phyloP scores from a whole-genome alignment of 306 rosid genomes.

The Lathyrus sativus region DNA sequence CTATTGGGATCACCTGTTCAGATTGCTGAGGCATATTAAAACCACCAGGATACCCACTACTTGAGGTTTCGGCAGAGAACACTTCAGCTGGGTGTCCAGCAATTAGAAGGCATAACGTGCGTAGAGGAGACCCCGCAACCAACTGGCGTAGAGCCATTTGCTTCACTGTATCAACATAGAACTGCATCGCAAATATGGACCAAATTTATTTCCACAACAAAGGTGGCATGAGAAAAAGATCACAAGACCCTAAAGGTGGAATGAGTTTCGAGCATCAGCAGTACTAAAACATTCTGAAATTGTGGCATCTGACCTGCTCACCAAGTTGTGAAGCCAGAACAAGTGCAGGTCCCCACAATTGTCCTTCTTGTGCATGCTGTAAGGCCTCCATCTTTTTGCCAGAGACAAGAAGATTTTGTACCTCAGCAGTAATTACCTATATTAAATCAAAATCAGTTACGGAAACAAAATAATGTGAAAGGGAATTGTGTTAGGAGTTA shows the following conservation, averaged over 20 bases:
- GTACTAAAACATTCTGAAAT: slow-evolving; percentile 15
- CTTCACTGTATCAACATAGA: slow-evolving; percentile 86
- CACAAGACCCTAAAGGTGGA: neutral
- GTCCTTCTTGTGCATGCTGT: slow-evolving; percentile 91
- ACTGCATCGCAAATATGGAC: slow-evolving; percentile 59
- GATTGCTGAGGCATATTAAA: slow-evolving; percentile 50
- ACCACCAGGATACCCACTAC: slow-evolving; percentile 45
- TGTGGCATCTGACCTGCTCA: slow-evolving; percentile 68
- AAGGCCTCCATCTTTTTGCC: slow-evolving; percentile 93
- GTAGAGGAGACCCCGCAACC: slow-evolving; percentile 87
- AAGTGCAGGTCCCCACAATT: slow-evolving; percentile 98
- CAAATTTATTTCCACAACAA: slow-evolving; percentile 29
- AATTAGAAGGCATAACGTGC: slow-evolving; percentile 88
- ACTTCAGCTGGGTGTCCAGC: slow-evolving; percentile 96
- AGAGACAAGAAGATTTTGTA: slow-evolving; percentile 79
- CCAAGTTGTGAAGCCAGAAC: slow-evolving; percentile 97
- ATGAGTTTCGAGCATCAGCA: slow-evolving; percentile 24
- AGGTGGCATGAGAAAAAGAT: neutral
- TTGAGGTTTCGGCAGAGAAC: slow-evolving; percentile 51
- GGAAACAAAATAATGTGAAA: slow-evolving; percentile 15
- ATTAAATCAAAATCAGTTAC: slow-evolving; percentile 39
- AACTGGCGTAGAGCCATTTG: slow-evolving; percentile 87
- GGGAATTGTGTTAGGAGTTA: neutral
- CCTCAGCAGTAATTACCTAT: slow-evolving; percentile 88
- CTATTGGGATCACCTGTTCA: slow-evolving; percentile 62